A percentile compares a stretch with the other conserved stretches of the same genome.
These are phyloP conservation scores for Pterocarpus santalinus DNA, from an alignment of 306 rosid genomes.

Conservation along the genomic window DNA sequence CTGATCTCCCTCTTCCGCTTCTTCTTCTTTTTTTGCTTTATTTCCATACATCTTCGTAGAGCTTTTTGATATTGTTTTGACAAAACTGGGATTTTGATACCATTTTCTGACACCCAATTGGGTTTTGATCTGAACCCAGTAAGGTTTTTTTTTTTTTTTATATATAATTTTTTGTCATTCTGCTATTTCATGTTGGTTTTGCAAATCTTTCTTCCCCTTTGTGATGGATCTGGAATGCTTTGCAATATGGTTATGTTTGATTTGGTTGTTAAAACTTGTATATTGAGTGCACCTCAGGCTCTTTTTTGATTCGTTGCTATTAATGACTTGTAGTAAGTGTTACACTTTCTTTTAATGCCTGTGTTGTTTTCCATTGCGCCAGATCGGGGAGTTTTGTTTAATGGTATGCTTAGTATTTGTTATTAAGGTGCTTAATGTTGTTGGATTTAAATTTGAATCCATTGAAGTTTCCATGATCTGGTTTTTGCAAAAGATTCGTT, in stretches of 20 bases:
- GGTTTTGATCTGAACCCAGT: slow-evolving; percentile 55
- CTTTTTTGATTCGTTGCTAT: slow-evolving; percentile 14
- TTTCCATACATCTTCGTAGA: neutral
- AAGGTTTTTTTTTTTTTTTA: slow-evolving; percentile 36
- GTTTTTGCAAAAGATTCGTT: slow-evolving; percentile 12
- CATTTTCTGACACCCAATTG: slow-evolving; percentile 44
- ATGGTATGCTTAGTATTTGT: slow-evolving; percentile 19
- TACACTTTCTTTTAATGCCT: neutral
- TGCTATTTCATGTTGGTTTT: neutral
- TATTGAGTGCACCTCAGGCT: slow-evolving; percentile 32
- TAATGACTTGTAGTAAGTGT: slow-evolving; percentile 14
- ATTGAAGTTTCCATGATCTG: neutral
- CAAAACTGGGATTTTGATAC: slow-evolving; percentile 36
- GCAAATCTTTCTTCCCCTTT: neutral
- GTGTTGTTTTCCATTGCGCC: slow-evolving; percentile 2
- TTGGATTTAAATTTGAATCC: slow-evolving; percentile 33
- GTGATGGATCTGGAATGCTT: slow-evolving; percentile 50
- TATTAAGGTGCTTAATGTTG: slow-evolving; percentile 29
- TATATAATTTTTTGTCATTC: neutral
- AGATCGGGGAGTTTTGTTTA: slow-evolving; percentile 52
- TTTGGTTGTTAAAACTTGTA: slow-evolving; percentile 26
- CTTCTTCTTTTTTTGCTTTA: slow-evolving; percentile 33
- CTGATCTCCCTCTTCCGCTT: slow-evolving; percentile 19
- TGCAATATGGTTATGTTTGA: slow-evolving; percentile 23
- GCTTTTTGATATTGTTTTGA: too few species aligned